A percentile compares a stretch with the other conserved stretches of the same genome.
These are phyloP conservation scores for Daldinia vernicosa DNA, from an alignment of 495 filamentous ascomycete species.

Conservation along the genomic window DNA sequence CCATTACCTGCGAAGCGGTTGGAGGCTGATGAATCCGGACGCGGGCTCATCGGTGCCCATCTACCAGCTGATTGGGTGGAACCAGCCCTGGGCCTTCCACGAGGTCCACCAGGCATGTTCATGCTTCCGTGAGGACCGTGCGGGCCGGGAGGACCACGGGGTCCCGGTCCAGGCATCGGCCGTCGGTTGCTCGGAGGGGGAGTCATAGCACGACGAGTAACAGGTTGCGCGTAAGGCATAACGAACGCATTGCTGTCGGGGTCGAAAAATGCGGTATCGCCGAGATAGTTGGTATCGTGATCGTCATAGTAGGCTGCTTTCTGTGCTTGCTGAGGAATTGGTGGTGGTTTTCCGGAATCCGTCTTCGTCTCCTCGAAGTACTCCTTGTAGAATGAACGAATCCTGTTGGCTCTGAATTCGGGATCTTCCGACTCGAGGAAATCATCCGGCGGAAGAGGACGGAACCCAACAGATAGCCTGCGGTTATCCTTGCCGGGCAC, in stretches of 20 bases:
- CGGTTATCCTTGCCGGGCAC: conserved; percentile 70
- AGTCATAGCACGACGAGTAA: conserved; percentile 93
- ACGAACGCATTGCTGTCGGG: conserved; percentile 76
- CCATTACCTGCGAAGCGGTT: conserved; percentile 46
- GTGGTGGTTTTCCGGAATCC: conserved; percentile 55
- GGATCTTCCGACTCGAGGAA: conserved; percentile 78
- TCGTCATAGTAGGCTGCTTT: conserved; percentile 70
- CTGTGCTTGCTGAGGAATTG: conserved; percentile 46
- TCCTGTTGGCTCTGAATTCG: conserved; percentile 93
- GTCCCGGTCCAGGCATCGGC: conserved; percentile 51
- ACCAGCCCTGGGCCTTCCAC: conserved; percentile 55
- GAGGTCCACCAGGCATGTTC: conserved; percentile 46
- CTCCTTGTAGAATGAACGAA: conserved; percentile 98
- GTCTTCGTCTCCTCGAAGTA: conserved; percentile 91
- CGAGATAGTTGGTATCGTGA: conserved; percentile 71
- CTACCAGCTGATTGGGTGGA: conserved; percentile 51
- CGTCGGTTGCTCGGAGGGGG: conserved; percentile 85
- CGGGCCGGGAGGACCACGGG: conserved; percentile 45
- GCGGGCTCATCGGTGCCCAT: conserved; percentile 52
- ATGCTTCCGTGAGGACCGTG: conserved; percentile 53
- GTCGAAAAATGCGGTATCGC: conserved; percentile 74
- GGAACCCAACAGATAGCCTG: conserved; percentile 85
- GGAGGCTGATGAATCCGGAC: conserved; percentile 75
- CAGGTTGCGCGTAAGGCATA: conserved; percentile 81
- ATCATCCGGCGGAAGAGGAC: conserved; percentile 88